These are phyloP conservation scores for Linnemannia schmuckeri DNA, from an alignment of 192 early-diverging fungal species.

Conservation along the genomic window DNA sequence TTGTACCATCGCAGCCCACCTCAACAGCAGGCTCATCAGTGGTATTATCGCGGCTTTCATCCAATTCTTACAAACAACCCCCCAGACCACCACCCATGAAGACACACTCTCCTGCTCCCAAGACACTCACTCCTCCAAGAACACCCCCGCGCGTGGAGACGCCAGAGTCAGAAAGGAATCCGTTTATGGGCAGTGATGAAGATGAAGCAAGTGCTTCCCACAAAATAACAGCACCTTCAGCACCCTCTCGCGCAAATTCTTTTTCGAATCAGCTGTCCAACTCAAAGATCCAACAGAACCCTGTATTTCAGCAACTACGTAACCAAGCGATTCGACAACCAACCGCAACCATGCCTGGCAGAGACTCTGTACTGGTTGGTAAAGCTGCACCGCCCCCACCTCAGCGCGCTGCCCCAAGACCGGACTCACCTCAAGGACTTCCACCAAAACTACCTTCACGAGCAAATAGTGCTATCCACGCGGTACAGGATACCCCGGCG, in stretches of 20 bases:
- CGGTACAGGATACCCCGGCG: slow-evolving; percentile 35
- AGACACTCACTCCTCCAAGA: slow-evolving; percentile 44
- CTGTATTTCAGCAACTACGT: slow-evolving; percentile 40
- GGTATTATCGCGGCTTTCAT: slow-evolving; percentile 8
- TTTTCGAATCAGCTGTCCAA: neutral
- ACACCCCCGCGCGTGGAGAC: slow-evolving; percentile 19
- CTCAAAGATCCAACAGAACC: slow-evolving; percentile 37
- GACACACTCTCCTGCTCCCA: neutral
- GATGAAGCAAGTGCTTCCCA: slow-evolving; percentile 17
- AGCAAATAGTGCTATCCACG: slow-evolving; percentile 19
- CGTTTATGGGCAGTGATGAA: slow-evolving; percentile 52
- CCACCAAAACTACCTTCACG: slow-evolving; percentile 45
- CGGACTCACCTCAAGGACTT: slow-evolving; percentile 28
- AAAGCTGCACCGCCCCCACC: slow-evolving; percentile 37
- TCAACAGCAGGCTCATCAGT: neutral
- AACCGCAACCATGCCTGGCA: slow-evolving; percentile 1
- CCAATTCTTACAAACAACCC: slow-evolving; percentile 10
- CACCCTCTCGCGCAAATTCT: neutral
- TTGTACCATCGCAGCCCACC: slow-evolving; percentile 12
- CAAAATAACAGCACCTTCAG: neutral
- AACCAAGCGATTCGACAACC: neutral
- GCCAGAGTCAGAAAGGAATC: slow-evolving; percentile 40
- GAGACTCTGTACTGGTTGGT: slow-evolving; percentile 11
- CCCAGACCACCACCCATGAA: slow-evolving; percentile 22
- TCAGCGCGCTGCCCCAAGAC: slow-evolving; percentile 32